phyloP scores from a whole-genome alignment of 2,329 filamentous ascomycete species.

The Colletotrichum limetticola region DNA sequence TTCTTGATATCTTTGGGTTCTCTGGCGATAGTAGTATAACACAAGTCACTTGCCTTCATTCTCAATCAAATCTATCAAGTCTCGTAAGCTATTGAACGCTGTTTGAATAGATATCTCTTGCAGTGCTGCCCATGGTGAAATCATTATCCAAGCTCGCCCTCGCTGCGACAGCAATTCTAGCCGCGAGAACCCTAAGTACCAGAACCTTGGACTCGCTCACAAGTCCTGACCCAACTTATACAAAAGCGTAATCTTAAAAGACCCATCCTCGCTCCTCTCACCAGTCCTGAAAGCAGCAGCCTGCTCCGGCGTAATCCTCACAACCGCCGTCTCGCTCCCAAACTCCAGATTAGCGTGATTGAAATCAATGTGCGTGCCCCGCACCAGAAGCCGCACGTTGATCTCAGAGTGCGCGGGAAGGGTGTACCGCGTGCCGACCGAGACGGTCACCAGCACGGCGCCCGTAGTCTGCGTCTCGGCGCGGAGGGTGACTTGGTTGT shows the following conservation, averaged over 20 bases:
- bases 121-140: too few species aligned
- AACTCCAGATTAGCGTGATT: neutral
- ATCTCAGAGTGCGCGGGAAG: neutral
- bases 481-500: neutral
- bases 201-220: neutral
- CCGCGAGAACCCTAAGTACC: too few species aligned
- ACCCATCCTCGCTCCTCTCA: neutral
- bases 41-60: too few species aligned
- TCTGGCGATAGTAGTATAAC: too few species aligned
- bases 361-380: neutral
- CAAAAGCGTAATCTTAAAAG: neutral
- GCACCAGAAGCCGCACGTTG: neutral
- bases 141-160: too few species aligned
- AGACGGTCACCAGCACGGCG: neutral
- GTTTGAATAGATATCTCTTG: too few species aligned
- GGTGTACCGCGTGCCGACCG: neutral
- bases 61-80: accelerated
- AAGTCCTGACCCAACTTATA: neutral
- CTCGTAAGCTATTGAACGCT: too few species aligned
- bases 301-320: neutral
- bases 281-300: neutral
- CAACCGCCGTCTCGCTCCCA: neutral
- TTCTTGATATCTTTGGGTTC: too few species aligned
- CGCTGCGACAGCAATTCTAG: too few species aligned
- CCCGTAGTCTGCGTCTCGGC: neutral